Percentiles rank a stretch among this genome's conserved stretches.
These are phyloP conservation scores for Vigna reflexopilosa DNA, from an alignment of 306 rosid genomes.

Conservation along the genomic window DNA sequence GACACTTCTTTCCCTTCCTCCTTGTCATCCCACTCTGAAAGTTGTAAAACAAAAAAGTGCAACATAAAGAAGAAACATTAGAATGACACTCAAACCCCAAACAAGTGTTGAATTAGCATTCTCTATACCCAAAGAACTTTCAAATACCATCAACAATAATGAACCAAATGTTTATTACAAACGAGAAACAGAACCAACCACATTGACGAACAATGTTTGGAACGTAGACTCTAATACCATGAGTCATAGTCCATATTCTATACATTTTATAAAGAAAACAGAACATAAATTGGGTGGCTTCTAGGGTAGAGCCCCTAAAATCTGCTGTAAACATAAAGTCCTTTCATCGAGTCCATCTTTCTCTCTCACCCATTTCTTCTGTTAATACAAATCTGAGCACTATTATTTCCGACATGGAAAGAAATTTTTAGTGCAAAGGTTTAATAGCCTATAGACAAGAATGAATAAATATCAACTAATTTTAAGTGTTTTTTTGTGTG, in stretches of 20 bases:
- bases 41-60: conserved; percentile 25
- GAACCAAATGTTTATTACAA: neutral
- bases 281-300: neutral
- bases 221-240: neutral
- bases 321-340: neutral
- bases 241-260: too few species aligned
- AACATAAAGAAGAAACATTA: conserved; percentile 33
- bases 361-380: neutral
- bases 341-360: neutral
- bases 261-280: neutral
- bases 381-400: neutral
- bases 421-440: neutral
- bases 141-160: conserved; percentile 7
- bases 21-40: conserved; percentile 75
- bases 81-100: neutral
- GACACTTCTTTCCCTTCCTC: conserved; percentile 84
- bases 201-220: neutral
- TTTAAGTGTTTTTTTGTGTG: neutral
- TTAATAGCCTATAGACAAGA: neutral
- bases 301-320: neutral
- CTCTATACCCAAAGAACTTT: neutral
- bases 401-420: neutral
- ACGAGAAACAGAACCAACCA: conserved; percentile 19
- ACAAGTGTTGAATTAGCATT: conserved; percentile 15
- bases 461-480: neutral